Conservation (phyloP, 2,329 filamentous ascomycete species). For the Capronia americana region DNA sequence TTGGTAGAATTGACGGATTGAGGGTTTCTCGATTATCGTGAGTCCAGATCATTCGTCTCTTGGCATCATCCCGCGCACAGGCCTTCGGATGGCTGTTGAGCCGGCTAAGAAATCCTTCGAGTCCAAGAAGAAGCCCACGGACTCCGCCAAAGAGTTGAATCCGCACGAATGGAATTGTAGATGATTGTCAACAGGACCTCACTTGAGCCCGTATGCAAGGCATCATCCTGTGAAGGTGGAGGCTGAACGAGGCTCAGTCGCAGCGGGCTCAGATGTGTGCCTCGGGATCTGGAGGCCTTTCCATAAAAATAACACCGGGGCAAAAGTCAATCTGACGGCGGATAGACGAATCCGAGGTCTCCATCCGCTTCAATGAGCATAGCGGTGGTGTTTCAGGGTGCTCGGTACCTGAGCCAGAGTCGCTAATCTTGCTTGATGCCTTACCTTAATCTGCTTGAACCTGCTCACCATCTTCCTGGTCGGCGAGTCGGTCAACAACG, state of each 20-base stretch:
- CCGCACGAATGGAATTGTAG: constrained; percentile 1
- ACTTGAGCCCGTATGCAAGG: background rate
- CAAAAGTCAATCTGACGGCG: background rate
- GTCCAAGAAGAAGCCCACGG: background rate
- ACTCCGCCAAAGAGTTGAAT: background rate
- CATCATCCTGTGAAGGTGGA: background rate
- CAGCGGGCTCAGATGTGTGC: background rate
- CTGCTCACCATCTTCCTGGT: background rate
- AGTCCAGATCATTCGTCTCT: background rate
- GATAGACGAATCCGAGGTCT: background rate
- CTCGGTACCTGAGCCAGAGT: background rate
- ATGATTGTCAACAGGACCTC: background rate
- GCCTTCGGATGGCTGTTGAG: background rate
- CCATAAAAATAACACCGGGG: background rate
- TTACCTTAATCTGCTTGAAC: background rate
- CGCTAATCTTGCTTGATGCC: background rate
- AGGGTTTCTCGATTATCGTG: background rate
- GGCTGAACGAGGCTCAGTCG: background rate
- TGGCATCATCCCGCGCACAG: background rate
- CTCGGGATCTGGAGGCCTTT: background rate
- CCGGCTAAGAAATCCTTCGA: background rate
- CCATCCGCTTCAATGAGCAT: background rate
- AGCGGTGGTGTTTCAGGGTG: background rate
- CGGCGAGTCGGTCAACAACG: background rate
- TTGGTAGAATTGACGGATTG: background rate